These are phyloP conservation scores for Aureobasidium sp. DNA, from an alignment of 2,329 filamentous ascomycete genomes.

Conservation along the genomic window DNA sequence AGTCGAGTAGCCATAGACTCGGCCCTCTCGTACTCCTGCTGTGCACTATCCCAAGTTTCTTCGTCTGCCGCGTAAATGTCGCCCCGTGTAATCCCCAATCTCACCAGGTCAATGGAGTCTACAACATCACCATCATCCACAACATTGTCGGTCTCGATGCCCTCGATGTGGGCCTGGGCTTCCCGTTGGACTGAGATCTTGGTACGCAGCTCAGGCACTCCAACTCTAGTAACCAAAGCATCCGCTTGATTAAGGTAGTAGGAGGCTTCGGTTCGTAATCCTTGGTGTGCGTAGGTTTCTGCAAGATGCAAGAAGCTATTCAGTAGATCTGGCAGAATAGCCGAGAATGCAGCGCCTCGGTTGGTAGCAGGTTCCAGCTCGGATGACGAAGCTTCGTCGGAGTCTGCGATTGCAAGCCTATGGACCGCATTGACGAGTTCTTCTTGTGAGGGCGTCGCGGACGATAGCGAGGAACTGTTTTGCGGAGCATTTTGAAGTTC, in stretches of 20 bases:
- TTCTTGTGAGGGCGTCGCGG: neutral
- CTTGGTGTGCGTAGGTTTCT: conserved; percentile 69
- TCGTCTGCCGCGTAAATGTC: neutral
- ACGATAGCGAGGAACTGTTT: too few species aligned
- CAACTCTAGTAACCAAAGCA: conserved; percentile 52
- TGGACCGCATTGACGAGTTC: neutral
- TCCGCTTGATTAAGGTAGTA: conserved; percentile 81
- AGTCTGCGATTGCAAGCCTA: neutral
- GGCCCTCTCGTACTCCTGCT: conserved; percentile 5
- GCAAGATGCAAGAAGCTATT: conserved; percentile 65
- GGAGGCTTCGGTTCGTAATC: conserved; percentile 77
- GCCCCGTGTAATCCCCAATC: neutral
- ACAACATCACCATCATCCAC: neutral
- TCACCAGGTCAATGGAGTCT: neutral
- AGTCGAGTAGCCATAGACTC: conserved; percentile 2
- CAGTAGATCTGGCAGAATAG: conserved; percentile 55
- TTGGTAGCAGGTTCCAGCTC: neutral
- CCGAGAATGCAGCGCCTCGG: neutral
- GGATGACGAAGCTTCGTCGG: neutral
- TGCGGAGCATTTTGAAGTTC: conserved; percentile 21
- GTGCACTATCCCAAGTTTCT: neutral
- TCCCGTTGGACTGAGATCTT: neutral
- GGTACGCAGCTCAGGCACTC: neutral
- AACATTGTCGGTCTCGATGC: neutral
- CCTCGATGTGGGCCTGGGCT: conserved; percentile 1